Evolutionary conservation across 2,329 filamentous ascomycete species (phyloP).

Genomic region (Proliferodiscus dingleyae): DNA sequence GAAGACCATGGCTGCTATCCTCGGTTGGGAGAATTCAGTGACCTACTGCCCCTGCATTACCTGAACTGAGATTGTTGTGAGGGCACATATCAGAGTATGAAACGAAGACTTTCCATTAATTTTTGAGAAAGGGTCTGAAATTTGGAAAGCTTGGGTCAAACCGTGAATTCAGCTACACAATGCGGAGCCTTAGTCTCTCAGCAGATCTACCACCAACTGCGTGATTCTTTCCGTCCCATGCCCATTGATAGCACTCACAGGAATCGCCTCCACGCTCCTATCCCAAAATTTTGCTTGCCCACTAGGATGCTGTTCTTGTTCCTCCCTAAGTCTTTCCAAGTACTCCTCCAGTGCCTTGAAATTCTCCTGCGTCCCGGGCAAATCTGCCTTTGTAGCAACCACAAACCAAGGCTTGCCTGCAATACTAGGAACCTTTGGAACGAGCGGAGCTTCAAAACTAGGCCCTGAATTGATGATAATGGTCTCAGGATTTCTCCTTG

Average conservation of each 20-base stretch:
- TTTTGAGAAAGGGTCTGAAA: too few relatives aligned
- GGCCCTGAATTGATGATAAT: slow-evolving; percentile 24
- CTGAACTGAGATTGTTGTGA: too few relatives aligned
- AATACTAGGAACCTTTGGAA: slow-evolving; percentile 43
- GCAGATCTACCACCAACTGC: slow-evolving; percentile 64
- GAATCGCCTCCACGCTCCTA: slow-evolving; percentile 64
- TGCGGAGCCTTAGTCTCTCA: slow-evolving; percentile 33
- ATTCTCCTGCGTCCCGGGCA: slow-evolving; percentile 73
- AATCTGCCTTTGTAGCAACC: slow-evolving; percentile 86
- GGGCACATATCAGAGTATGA: too few relatives aligned
- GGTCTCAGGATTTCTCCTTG: slow-evolving; percentile 27
- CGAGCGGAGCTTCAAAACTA: slow-evolving; percentile 23
- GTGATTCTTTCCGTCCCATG: slow-evolving; percentile 75
- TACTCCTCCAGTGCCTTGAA: slow-evolving; percentile 67
- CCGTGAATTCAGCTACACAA: not conserved
- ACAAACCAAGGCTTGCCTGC: slow-evolving; percentile 97
- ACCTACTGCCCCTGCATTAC: too few relatives aligned
- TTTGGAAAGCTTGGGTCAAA: too few relatives aligned
- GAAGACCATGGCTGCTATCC: too few relatives aligned
- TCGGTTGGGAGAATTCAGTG: too few relatives aligned
- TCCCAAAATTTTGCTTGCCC: slow-evolving; percentile 53
- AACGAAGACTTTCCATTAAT: too few relatives aligned
- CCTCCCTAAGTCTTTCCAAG: slow-evolving; percentile 59
- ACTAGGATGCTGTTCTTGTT: slow-evolving; percentile 67
- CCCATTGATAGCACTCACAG: slow-evolving; percentile 83